A percentile compares a stretch with the other conserved stretches of the same genome.
Evolutionary conservation across 306 rosid genomes (phyloP).

Genomic region (Mimosa bimucronata): DNA sequence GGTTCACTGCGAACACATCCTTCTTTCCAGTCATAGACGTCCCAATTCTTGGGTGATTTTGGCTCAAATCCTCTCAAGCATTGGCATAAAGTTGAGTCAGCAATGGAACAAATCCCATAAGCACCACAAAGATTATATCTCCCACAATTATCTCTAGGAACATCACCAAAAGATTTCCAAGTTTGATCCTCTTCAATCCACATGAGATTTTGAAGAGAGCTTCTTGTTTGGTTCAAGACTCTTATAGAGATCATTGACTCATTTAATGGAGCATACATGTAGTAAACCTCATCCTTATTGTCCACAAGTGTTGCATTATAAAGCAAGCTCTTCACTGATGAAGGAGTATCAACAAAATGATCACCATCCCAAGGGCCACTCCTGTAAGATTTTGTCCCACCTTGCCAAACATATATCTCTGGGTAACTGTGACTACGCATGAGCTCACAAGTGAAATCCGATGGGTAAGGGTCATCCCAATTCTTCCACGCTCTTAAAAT

Average conservation of each 20-base stretch:
- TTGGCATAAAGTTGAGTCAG: background rate
- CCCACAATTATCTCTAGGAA: background rate
- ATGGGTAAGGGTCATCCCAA: constrained; percentile 45
- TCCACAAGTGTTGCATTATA: background rate
- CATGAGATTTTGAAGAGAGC: background rate
- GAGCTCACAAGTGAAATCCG: constrained; percentile 33
- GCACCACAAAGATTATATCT: background rate
- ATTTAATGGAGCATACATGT: constrained; percentile 23
- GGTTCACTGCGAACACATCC: constrained; percentile 45
- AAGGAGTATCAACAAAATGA: constrained; percentile 31
- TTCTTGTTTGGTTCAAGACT: background rate
- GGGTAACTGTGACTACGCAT: constrained; percentile 19
- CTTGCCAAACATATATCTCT: constrained; percentile 32
- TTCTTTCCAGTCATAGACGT: constrained; percentile 32
- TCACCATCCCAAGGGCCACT: constrained; percentile 49
- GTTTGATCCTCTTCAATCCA: background rate
- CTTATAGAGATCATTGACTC: constrained; percentile 1
- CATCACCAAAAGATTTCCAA: background rate
- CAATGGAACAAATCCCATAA: background rate
- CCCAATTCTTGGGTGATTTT: constrained; percentile 41
- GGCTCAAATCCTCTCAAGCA: constrained; percentile 42
- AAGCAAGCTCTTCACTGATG: background rate
- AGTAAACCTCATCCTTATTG: constrained; percentile 35
- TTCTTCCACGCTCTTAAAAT: constrained; percentile 54
- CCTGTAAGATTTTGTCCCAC: background rate